Base-by-base conservation (phyloP, 1,139 yeast genomes). In the Ogataea hybrid region DNA sequence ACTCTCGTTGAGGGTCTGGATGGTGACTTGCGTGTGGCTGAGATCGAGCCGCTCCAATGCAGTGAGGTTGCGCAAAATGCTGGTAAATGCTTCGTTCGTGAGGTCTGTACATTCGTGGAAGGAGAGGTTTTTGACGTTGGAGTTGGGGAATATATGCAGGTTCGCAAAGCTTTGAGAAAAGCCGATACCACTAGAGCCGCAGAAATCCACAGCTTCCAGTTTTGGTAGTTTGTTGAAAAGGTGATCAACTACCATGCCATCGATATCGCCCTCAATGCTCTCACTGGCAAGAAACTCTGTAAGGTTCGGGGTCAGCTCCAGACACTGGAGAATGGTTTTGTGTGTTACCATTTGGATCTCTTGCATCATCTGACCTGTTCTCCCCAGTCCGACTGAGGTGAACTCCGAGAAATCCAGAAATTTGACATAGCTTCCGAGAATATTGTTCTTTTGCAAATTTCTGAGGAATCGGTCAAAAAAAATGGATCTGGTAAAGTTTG, bases 281-380 rank as follows among this genome's bases (percentile, higher is more conserved):
- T 89, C 97, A 49, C 85, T 77, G 2, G 89, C 94, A 46, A 88
- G 68, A 61, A 89, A 87, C 59, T 89, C 96, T 18, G 77, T 65
- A 41, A 89, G 65, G 51, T 84, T 82, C 0, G 89, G 86, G n/a
- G 78, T 71, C 50, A 79, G 64, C 40, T 67, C 61, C 30, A 89
- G 68, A 42, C 88, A 86, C 28, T 73, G 68, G 38, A 76, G 61
- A 25, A 89, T 79, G 3, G 96, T 89, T 22, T 70, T 66, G 35
- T 83, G 71, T 0, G 96, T 89, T 32, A 89, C 88, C 86, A 88
- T 86, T 63, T 88, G 95, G 52, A 89, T 89, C 63, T 86, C 95
- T 62, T 79, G 82, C 64, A 86, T 89, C 95, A 88, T 88, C 52
- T 84, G 76, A 7, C 87, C 87, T 0, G 96, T 85, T 49, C 96